Conservation (phyloP, 2,329 filamentous ascomycete genomes). For the Ambrosiella beaveri region DNA sequence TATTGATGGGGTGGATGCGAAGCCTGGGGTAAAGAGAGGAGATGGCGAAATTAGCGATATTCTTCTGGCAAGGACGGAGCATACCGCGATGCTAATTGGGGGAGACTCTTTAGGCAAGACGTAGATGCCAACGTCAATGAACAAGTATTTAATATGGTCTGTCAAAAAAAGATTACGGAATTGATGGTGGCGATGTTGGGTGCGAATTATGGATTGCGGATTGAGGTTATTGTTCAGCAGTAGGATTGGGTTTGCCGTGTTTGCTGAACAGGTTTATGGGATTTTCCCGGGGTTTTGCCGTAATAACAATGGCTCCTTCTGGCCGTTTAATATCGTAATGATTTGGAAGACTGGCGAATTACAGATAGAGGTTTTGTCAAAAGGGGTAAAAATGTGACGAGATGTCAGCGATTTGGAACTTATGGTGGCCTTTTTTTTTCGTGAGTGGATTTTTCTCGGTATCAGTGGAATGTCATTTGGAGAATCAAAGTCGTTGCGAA, state of each 20-base stretch:
- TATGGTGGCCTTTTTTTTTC: background rate
- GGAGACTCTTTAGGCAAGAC: background rate
- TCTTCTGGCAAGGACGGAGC: too few relatives aligned
- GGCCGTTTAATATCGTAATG: background rate
- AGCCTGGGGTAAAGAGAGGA: background rate
- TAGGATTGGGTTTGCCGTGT: too few relatives aligned
- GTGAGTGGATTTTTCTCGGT: background rate
- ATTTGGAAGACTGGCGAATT: background rate
- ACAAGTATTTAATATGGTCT: too few relatives aligned
- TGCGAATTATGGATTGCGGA: background rate
- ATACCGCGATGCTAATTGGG: background rate
- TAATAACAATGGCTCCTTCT: background rate
- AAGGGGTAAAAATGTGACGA: background rate
- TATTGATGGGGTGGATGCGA: background rate
- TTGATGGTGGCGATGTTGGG: too few relatives aligned
- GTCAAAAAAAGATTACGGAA: too few relatives aligned
- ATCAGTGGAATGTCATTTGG: background rate
- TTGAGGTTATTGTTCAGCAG: background rate
- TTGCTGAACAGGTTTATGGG: background rate
- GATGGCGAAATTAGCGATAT: background rate
- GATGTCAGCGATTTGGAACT: background rate
- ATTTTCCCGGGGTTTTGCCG: background rate
- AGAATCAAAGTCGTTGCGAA: too few relatives aligned
- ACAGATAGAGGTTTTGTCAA: background rate
- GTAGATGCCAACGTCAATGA: too few relatives aligned